These are phyloP conservation scores for Asterochloris sp. DNA, from an alignment of 139 green algal genomes.

Conservation along the genomic window DNA sequence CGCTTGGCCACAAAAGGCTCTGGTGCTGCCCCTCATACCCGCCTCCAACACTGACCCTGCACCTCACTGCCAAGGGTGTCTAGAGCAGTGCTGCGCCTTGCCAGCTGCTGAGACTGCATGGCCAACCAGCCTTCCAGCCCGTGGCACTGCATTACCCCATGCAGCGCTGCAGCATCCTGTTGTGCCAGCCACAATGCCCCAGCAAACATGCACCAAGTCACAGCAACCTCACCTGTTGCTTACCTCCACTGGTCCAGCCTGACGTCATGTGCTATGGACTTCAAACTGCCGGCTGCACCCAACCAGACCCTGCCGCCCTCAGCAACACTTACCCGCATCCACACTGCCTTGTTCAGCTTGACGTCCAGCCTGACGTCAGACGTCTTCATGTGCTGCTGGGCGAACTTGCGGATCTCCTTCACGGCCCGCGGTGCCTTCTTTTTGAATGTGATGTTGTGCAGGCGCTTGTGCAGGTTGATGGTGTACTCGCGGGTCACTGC, in stretches of 20 bases:
- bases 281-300: background rate
- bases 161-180: too few species aligned
- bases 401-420: constrained; percentile 97
- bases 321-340: constrained; percentile 61
- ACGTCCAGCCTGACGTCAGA: constrained; percentile 96
- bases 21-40: too few species aligned
- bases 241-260: background rate
- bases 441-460: constrained; percentile 96
- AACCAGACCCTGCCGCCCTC: background rate
- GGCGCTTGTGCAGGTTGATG: constrained; percentile 96
- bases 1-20: too few species aligned
- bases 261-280: background rate
- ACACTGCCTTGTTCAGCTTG: constrained; percentile 99
- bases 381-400: constrained; percentile 93
- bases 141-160: too few species aligned
- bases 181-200: too few species aligned
- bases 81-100: too few species aligned
- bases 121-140: too few species aligned
- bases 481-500: constrained; percentile 96
- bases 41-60: too few species aligned
- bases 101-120: too few species aligned
- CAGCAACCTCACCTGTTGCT: background rate
- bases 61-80: too few species aligned
- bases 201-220: background rate
- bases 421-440: constrained; percentile 89